Conservation (phyloP, 441 rosid species). For the Brassica balearica region DNA sequence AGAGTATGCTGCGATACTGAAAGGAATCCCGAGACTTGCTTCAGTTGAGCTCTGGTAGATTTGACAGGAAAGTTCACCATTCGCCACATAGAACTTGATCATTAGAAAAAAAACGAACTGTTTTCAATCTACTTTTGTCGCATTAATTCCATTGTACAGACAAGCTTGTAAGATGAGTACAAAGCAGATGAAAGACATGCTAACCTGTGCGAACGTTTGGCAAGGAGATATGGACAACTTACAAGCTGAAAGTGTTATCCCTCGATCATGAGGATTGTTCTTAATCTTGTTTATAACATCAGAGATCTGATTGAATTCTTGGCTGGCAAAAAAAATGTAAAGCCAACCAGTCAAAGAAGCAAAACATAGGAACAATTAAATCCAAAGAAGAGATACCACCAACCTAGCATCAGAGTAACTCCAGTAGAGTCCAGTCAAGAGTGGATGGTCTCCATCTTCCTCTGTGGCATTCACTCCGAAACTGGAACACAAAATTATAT, state of each 20-base stretch:
- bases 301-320: conserved; percentile 67
- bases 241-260: conserved; percentile 71
- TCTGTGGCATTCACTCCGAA: conserved; percentile 12
- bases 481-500: conserved; percentile 18
- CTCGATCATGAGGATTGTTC: conserved; percentile 64
- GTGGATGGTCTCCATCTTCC: conserved; percentile 26
- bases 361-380: conserved; percentile 8
- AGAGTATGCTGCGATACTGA: conserved; percentile 73
- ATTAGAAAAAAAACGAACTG: background rate
- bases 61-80: conserved; percentile 72
- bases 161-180: background rate
- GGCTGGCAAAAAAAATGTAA: conserved; percentile 20
- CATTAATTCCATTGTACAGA: background rate
- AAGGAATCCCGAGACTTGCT: conserved; percentile 76
- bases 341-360: conserved; percentile 12
- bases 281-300: conserved; percentile 80
- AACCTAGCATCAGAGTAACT: conserved; percentile 34
- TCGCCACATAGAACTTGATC: conserved; percentile 57
- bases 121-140: background rate
- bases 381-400: conserved; percentile 1
- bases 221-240: conserved; percentile 75
- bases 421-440: conserved; percentile 27
- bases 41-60: conserved; percentile 82
- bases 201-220: conserved; percentile 73
- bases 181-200: background rate